Evolutionary conservation across 176 grass and related monocot genomes (phyloP).

Genomic region (Oryza glumipatula): DNA sequence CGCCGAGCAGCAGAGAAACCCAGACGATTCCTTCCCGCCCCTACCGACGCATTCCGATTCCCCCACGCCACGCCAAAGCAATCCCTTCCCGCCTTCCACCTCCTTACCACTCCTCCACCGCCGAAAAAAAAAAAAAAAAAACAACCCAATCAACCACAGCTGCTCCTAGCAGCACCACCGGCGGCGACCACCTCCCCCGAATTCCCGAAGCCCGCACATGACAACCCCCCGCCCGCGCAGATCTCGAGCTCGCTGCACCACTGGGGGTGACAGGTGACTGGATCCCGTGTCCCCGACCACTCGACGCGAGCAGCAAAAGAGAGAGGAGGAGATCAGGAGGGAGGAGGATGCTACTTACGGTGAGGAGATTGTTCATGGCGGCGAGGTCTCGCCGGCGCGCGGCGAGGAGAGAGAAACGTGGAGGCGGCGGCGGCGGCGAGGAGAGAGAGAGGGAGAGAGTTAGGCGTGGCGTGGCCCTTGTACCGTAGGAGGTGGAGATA

Average conservation of each 20-base stretch:
- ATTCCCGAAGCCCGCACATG: neutral
- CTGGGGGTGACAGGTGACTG: constrained; percentile 38
- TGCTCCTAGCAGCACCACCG: neutral
- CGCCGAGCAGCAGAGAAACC: neutral
- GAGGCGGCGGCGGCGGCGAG: constrained; percentile 1
- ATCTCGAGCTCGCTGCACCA: constrained; percentile 39
- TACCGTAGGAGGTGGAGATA: constrained; percentile 20
- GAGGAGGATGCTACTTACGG: constrained; percentile 37
- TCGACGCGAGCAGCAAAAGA: neutral
- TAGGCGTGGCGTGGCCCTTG: constrained; percentile 43
- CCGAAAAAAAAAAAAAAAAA: neutral
- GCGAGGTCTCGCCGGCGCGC: constrained; percentile 25
- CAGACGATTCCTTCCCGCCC: neutral
- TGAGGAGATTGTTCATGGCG: constrained; percentile 78
- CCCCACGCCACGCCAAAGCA: constrained; percentile 6
- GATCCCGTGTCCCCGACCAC: constrained; percentile 26
- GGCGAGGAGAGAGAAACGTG: constrained; percentile 41
- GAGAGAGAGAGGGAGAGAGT: constrained; percentile 7
- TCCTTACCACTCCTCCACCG: constrained; percentile 35
- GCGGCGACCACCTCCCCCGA: neutral
- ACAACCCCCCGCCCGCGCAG: constrained; percentile 12
- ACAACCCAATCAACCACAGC: neutral
- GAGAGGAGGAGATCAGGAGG: neutral
- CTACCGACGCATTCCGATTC: constrained; percentile 25
- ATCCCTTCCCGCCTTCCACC: constrained; percentile 13